A percentile compares a stretch with the other conserved stretches of the same genome.
These are phyloP conservation scores for Xylaria flabelliformis DNA, from an alignment of 495 filamentous ascomycete species.

Conservation along the genomic window DNA sequence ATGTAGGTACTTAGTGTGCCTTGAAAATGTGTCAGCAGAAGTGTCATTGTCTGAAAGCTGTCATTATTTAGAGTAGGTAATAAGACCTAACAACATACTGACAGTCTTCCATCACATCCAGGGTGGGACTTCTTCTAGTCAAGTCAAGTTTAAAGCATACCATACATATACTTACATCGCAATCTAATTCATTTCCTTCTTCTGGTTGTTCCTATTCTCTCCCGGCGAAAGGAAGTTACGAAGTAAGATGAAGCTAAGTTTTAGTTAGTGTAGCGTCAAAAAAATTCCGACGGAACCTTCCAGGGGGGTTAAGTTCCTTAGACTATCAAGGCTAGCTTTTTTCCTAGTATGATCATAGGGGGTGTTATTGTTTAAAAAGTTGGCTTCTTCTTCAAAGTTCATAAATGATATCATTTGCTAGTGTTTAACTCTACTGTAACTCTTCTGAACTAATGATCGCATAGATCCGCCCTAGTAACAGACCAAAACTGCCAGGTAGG, in stretches of 20 bases:
- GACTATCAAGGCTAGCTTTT: background rate
- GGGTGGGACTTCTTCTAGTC: too few species aligned
- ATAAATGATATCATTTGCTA: background rate
- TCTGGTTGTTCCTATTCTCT: background rate
- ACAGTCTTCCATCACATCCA: too few species aligned
- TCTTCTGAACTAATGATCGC: too few species aligned
- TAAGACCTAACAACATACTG: too few species aligned
- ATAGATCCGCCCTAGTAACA: too few species aligned
- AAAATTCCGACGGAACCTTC: background rate
- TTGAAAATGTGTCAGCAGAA: constrained; percentile 3
- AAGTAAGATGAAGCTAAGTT: background rate
- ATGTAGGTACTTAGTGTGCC: background rate
- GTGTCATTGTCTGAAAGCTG: too few species aligned
- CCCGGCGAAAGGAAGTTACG: background rate
- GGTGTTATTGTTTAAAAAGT: background rate
- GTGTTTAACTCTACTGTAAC: too few species aligned
- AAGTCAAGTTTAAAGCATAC: too few species aligned
- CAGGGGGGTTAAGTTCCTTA: background rate
- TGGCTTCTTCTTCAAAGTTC: background rate
- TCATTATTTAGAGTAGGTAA: too few species aligned
- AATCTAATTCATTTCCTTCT: background rate
- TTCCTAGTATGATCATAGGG: background rate
- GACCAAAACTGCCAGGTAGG: too few species aligned
- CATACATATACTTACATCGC: too few species aligned
- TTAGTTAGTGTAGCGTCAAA: background rate